Percentiles rank a stretch among this genome's conserved stretches.
Evolutionary conservation across 345 rosid species (phyloP).

Genomic region (Linum tenue): DNA sequence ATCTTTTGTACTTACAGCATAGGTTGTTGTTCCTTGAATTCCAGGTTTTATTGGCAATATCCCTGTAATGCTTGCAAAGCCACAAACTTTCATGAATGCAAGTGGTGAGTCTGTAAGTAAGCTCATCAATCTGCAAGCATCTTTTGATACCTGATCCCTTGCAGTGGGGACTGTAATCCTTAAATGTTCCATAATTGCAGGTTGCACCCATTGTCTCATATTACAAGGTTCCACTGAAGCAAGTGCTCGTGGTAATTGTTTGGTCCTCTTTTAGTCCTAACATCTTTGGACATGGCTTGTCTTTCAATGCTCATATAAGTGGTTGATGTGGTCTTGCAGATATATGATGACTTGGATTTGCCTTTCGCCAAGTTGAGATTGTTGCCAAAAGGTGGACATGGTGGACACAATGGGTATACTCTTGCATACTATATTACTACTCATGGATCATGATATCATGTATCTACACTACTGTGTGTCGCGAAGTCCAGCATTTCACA

Average conservation of each 20-base stretch:
- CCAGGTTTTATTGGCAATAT: conserved; percentile 67
- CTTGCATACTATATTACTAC: not conserved
- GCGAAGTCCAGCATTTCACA: not conserved
- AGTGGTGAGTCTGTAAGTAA: conserved; percentile 98
- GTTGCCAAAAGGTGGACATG: conserved; percentile 98
- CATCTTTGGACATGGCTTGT: not conserved
- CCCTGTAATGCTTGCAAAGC: conserved; percentile 90
- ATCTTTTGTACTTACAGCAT: not conserved
- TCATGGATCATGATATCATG: not conserved
- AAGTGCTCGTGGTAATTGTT: conserved; percentile 68
- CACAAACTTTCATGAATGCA: conserved; percentile 87
- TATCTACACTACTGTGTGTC: not conserved
- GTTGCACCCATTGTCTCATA: conserved; percentile 79
- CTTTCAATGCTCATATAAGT: conserved; percentile 2
- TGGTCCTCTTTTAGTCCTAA: not conserved
- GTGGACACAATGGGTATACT: conserved; percentile 89
- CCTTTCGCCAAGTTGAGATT: conserved; percentile 82
- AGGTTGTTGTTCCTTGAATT: not conserved
- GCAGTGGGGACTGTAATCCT: not conserved
- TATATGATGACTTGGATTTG: conserved; percentile 89
- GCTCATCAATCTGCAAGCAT: conserved; percentile 13
- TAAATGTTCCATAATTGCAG: conserved; percentile 28
- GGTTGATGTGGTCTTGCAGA: conserved; percentile 28
- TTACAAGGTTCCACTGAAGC: conserved; percentile 87
- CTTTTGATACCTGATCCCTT: conserved; percentile 10